Base-by-base conservation (phyloP, 768 basidiomycete species). In the Leucosporidium scottii region DNA sequence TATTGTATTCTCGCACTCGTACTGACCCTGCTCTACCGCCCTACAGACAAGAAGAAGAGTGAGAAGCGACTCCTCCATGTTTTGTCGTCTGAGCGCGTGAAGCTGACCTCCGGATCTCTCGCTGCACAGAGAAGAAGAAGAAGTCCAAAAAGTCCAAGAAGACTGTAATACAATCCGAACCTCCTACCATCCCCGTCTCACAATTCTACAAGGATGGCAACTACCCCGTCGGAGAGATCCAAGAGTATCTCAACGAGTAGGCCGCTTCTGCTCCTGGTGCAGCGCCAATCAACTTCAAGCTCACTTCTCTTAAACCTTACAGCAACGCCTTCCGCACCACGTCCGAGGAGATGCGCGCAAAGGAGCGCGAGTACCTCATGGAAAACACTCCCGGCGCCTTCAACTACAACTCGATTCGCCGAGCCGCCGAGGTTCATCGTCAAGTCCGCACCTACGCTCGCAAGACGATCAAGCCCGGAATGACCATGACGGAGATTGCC, bases 391-490 rank as follows among this genome's bases (percentile, higher is more conserved):
- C 90, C 3, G 81, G 83, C 51, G 94, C 90, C 0, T 68, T 51
- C 67, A 75, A 76, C 68, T 99, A 98, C 79, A 84, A 90, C 73
- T 85, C 84, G 76, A 93, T 99, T 76, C 86, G 96, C 61, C 85
- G 87, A 67, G 96, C 87, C 50, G 89, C 90, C n/a, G 93, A 98
- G 79, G 93, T 94, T 17, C 96, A 99, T 78, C 84, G 96, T 56
- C 89, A 90, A 77, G 94, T 93, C 62, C 87, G 96, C 64, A 81
- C 84, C 67, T 84, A 88, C 75, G 92, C 90, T 5, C 85, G 86
- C 74, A 87, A 87, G 77, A 82, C 81, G 67, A 98, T 99, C 75
- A 85, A 85, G 67, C 93, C 93, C 17, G 96, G 96, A 1, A 89
- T 96, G 91, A 83, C 84, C 48, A 90, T 92, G 89, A 93, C 86